Evolutionary conservation across 2,329 filamentous ascomycete species (phyloP), one percentile per base, ranked within the genome.

Genomic region (Claviceps purpurea): DNA sequence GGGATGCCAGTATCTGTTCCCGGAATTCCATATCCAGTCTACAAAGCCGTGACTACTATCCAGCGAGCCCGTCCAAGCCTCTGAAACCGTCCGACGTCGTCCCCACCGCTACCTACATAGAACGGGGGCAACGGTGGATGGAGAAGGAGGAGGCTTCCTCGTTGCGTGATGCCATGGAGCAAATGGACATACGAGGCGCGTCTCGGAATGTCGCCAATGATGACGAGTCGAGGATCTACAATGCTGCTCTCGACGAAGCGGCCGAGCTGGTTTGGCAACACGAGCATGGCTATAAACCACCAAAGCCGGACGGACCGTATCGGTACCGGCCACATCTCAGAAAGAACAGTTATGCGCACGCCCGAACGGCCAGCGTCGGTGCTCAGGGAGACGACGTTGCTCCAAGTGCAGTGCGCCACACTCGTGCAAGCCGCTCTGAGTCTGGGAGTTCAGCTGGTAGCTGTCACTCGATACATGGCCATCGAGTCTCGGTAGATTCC

Each of bases 181-280:
- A 87, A 59, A 79, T 89, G 76, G 79, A 86, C 54, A 56, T 85
- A 44, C 72, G 71, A 50, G 67, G 71, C 34, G 59, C 63, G 41
- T 52, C 55, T 20, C 59, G 64, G 45, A 60, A 57, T 6, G 55
- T 56, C 11, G 60, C 56, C 42, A 70, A 73, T 30, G 70, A 73
- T 30, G 74, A 81, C 2, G 81, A 84, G 20, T 81, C 84, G 54
- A 78, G 77, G 45, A 65, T 90, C 48, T 85, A 87, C 63, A 71
- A 78, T 13, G 83, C 84, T 42, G 87, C 87, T 34, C 80, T 87
- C 55, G 73, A 88, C 54, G 87, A 91, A 65, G 87, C 87, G 11
- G 82, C 85, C 1, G 85, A 90, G 64, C 73, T 91, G 46, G 87
- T 91, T 44, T 89, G 81, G 77, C 80, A 82, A 61, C 87, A 91